These are phyloP conservation scores for Metschnikowia colocasiae DNA, from an alignment of 805 yeast genomes.

Conservation along the genomic window DNA sequence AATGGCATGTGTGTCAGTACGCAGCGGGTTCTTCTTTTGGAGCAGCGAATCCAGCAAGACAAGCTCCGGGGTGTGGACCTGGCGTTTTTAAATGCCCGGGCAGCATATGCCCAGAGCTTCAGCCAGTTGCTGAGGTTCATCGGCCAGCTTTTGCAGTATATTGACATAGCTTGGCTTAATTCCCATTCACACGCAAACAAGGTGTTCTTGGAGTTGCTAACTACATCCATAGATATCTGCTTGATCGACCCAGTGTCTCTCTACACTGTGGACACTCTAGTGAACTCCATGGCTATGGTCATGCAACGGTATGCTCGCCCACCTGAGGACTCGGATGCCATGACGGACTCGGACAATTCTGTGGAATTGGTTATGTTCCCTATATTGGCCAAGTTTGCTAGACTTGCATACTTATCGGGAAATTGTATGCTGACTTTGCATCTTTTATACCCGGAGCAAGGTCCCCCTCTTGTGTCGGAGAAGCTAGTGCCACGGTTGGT, in stretches of 20 bases:
- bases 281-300: background rate
- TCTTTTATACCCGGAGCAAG: slow-evolving; percentile 1
- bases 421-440: slow-evolving; percentile 9
- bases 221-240: background rate
- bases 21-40: background rate
- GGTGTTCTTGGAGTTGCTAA: background rate
- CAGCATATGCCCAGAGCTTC: slow-evolving; percentile 4
- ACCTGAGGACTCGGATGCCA: background rate
- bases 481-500: slow-evolving; percentile 8
- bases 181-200: background rate
- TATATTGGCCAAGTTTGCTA: slow-evolving; percentile 2
- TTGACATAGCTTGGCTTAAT: background rate
- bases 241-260: slow-evolving; percentile 1
- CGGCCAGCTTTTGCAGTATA: background rate
- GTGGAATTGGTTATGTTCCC: slow-evolving; percentile 6
- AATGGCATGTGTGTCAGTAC: background rate
- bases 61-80: slow-evolving; percentile 1
- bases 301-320: background rate
- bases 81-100: slow-evolving; percentile 1
- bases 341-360: background rate
- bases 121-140: background rate
- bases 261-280: background rate
- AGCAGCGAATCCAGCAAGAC: background rate
- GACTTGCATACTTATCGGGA: slow-evolving; percentile 10
- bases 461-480: slow-evolving; percentile 6